Percentiles rank a stretch among this genome's conserved stretches.
Evolutionary conservation across 164 flowering plant genomes (phyloP).

Genomic region (Houttuynia cordata): DNA sequence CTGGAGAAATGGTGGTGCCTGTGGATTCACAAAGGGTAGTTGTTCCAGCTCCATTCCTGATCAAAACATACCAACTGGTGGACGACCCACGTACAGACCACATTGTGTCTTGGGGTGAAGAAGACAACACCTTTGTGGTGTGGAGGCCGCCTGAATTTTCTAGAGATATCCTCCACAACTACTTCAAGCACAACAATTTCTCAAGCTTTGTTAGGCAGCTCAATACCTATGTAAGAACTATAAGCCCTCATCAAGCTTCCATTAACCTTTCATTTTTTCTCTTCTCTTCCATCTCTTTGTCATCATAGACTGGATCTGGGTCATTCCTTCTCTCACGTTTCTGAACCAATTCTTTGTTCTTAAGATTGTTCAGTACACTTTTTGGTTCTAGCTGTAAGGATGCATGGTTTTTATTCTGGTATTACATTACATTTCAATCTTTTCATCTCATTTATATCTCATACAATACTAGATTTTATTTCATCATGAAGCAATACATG

Average conservation of each 20-base stretch:
- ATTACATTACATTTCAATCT: too few species aligned
- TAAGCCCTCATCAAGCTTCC: too few species aligned
- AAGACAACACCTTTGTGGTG: conserved; percentile 39
- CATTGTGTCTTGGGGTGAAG: conserved; percentile 49
- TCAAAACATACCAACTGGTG: conserved; percentile 44
- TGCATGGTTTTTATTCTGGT: too few species aligned
- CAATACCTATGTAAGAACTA: conserved; percentile 41
- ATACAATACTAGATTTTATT: too few species aligned
- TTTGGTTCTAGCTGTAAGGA: background rate
- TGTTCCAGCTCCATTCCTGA: conserved; percentile 45
- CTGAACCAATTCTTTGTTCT: background rate
- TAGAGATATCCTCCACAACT: conserved; percentile 37
- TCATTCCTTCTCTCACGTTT: background rate
- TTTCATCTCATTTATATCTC: too few species aligned
- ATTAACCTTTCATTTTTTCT: background rate
- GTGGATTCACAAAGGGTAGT: conserved; percentile 25
- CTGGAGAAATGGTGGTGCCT: conserved; percentile 26
- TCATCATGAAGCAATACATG: too few species aligned
- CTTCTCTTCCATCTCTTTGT: background rate
- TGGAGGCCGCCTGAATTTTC: conserved; percentile 54
- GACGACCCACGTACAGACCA: conserved; percentile 40
- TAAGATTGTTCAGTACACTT: too few species aligned
- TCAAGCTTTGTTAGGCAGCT: conserved; percentile 61
- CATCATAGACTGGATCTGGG: background rate
- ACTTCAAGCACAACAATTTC: conserved; percentile 63